Percentiles rank a stretch among this genome's conserved stretches.
These are phyloP conservation scores for Schoenoplectus tabernaemontani DNA, from an alignment of 202 grass and related monocot species.

Conservation along the genomic window DNA sequence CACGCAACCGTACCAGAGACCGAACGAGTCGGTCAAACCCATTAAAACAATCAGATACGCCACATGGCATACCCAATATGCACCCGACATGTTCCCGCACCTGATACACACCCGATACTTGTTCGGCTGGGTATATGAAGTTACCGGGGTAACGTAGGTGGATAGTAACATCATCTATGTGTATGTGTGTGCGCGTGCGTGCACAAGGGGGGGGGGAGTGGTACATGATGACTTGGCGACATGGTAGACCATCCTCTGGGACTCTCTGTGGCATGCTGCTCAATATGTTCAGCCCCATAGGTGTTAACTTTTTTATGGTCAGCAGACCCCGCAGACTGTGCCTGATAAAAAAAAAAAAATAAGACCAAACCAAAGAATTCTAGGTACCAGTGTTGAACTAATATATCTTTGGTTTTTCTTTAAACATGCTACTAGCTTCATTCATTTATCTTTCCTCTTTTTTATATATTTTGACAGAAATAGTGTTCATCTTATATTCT, in stretches of 20 bases:
- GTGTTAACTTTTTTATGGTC: constrained; percentile 26
- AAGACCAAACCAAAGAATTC: not conserved
- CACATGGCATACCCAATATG: too few species aligned
- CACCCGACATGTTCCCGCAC: too few species aligned
- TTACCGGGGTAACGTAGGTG: too few species aligned
- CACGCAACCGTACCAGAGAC: too few species aligned
- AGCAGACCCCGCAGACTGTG: not conserved
- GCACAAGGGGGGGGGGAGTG: not conserved
- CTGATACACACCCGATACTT: too few species aligned
- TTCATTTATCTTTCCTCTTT: not conserved
- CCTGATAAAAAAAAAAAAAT: not conserved
- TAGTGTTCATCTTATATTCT: not conserved
- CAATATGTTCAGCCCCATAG: constrained; percentile 34
- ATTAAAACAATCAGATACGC: too few species aligned
- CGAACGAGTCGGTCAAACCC: too few species aligned
- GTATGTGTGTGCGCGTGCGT: not conserved
- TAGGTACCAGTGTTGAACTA: not conserved
- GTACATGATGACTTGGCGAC: constrained; percentile 47
- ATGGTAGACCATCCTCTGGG: constrained; percentile 25
- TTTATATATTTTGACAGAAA: not conserved
- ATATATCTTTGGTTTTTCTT: not conserved
- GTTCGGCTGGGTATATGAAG: too few species aligned
- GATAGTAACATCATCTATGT: too few species aligned
- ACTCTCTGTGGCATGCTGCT: constrained; percentile 37
- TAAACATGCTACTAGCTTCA: not conserved